A percentile compares a stretch with the other conserved stretches of the same genome.
phyloP scores from a whole-genome alignment of 75 land plant genomes.

The Selaginella tamariscina region DNA sequence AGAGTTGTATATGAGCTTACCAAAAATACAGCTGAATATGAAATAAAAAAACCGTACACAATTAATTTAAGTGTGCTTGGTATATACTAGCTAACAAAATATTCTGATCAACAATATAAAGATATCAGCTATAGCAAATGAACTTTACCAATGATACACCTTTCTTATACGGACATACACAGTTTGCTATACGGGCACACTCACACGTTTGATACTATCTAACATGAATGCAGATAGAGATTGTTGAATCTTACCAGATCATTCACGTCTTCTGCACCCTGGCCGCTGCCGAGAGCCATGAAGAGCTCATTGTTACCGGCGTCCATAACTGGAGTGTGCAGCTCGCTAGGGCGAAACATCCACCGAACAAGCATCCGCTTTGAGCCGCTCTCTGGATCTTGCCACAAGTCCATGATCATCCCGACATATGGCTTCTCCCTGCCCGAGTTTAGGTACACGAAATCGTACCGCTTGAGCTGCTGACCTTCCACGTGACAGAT shows the following conservation, averaged over 20 bases:
- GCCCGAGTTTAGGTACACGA: not conserved
- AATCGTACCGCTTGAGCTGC: not conserved
- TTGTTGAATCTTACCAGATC: conserved; percentile 8
- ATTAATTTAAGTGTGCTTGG: too few species aligned
- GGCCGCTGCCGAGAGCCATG: conserved; percentile 14
- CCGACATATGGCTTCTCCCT: conserved; percentile 41
- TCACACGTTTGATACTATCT: too few species aligned
- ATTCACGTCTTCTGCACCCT: conserved; percentile 9
- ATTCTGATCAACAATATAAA: too few species aligned
- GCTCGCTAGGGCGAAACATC: conserved; percentile 51
- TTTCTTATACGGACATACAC: too few species aligned
- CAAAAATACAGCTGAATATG: too few species aligned
- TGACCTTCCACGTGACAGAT: not conserved
- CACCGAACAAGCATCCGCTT: conserved; percentile 47
- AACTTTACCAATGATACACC: too few species aligned
- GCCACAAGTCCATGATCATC: conserved; percentile 57
- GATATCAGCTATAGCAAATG: too few species aligned
- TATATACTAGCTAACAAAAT: too few species aligned
- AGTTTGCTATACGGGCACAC: too few species aligned
- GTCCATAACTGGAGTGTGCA: conserved; percentile 20
- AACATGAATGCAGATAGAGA: too few species aligned
- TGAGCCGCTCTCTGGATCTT: conserved; percentile 15
- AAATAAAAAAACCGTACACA: too few species aligned
- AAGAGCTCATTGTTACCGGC: conserved; percentile 14
- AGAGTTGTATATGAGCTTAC: too few species aligned